Evolutionary conservation across 352 stramenopile species (phyloP).

Genomic region (Blastocystis sp.): DNA sequence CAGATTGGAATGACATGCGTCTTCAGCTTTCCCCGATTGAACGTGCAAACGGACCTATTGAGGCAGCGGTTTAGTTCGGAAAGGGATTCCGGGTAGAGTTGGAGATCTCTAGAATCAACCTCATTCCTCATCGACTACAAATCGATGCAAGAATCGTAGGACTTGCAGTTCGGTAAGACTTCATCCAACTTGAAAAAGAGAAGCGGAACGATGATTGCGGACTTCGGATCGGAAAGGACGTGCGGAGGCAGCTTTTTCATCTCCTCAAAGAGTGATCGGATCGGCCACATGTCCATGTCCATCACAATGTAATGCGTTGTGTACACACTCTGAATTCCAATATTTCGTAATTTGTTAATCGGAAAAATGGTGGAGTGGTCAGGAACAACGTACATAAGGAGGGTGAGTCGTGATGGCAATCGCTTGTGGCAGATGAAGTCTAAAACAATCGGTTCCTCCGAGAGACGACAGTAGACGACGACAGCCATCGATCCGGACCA

Average conservation of each 20-base stretch:
- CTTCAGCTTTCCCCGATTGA: neutral
- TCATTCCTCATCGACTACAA: neutral
- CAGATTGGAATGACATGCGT: neutral
- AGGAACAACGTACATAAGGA: neutral
- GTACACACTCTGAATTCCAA: slow-evolving; percentile 35
- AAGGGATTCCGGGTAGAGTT: neutral
- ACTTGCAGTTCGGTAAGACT: neutral
- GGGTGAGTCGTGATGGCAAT: neutral
- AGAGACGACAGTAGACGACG: neutral
- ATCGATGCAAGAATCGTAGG: neutral
- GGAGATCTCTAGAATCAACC: neutral
- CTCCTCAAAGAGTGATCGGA: neutral
- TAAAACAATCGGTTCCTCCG: neutral
- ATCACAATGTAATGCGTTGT: slow-evolving; percentile 55
- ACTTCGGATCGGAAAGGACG: neutral
- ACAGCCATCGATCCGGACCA: neutral
- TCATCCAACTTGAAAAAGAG: neutral
- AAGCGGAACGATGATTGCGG: neutral
- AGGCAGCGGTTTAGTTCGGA: neutral
- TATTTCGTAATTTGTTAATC: slow-evolving; percentile 53
- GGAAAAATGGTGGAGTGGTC: neutral
- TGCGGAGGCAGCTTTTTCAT: neutral
- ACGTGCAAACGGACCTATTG: neutral
- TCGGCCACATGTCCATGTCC: slow-evolving; percentile 58
- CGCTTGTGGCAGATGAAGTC: neutral